These are phyloP conservation scores for Boletus rufocinnamomeus DNA, from an alignment of 768 basidiomycete species.

Conservation along the genomic window DNA sequence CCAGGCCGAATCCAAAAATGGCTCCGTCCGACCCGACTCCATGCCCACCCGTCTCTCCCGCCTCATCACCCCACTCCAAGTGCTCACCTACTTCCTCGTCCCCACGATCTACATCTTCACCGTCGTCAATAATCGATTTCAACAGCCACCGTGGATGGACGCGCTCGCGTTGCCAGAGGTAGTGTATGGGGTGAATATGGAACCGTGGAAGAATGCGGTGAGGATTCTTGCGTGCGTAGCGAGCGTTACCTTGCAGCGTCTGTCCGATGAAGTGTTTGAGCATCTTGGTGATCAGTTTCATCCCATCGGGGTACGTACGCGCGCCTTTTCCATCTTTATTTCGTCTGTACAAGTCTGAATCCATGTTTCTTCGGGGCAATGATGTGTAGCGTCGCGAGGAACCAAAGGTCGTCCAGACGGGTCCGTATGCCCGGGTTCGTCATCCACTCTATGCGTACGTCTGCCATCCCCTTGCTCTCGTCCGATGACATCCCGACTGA, in stretches of 20 bases:
- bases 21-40: constrained; percentile 7
- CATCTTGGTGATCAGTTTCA: constrained; percentile 13
- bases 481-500: background rate
- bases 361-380: background rate
- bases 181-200: background rate
- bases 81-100: background rate
- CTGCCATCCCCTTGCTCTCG: background rate
- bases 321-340: no score
- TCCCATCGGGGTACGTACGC: constrained; percentile 9
- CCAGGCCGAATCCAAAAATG: constrained; percentile 6
- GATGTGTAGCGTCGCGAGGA: constrained; percentile 14
- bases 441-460: constrained; percentile 18
- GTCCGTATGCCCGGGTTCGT: constrained; percentile 17
- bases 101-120: background rate
- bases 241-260: background rate
- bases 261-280: background rate
- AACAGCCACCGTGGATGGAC: constrained; percentile 11
- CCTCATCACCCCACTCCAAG: background rate
- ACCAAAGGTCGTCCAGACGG: constrained; percentile 13
- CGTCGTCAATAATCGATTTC: background rate
- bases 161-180: constrained; percentile 1
- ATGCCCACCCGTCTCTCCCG: background rate
- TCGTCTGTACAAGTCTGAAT: no score
- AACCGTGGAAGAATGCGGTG: background rate
- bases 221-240: background rate